phyloP scores from a whole-genome alignment of 169 alveolate genomes.

The Ichthyophthirius multifiliis region DNA sequence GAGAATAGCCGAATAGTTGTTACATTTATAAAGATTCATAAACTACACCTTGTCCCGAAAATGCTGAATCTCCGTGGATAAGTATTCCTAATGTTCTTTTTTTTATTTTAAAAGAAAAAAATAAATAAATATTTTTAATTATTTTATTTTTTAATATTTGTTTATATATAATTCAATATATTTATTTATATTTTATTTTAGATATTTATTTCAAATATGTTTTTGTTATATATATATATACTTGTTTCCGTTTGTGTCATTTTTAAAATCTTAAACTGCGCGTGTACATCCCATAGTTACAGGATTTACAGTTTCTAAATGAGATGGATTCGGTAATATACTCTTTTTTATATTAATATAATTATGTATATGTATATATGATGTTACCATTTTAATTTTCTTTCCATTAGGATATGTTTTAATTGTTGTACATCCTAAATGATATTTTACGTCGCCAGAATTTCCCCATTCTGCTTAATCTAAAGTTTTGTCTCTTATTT shows the following conservation, averaged over 20 bases:
- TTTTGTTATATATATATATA: not conserved
- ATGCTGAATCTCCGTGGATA: constrained; percentile 95
- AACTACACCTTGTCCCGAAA: constrained; percentile 95
- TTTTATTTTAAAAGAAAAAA: too few relatives aligned
- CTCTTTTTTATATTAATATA: constrained; percentile 62
- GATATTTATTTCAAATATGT: not conserved
- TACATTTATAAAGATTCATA: constrained; percentile 93
- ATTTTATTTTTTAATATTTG: too few relatives aligned
- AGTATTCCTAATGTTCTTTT: constrained; percentile 82
- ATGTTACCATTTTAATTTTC: constrained; percentile 5
- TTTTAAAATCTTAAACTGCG: constrained; percentile 87
- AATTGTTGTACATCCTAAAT: constrained; percentile 85
- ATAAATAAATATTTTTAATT: too few relatives aligned
- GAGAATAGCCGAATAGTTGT: constrained; percentile 80
- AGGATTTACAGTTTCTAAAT: constrained; percentile 93
- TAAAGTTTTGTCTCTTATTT: constrained; percentile 5
- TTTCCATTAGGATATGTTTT: constrained; percentile 15
- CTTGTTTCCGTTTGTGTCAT: constrained; percentile 49
- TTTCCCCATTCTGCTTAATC: constrained; percentile 45
- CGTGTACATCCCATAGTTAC: constrained; percentile 91
- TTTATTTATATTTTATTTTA: not conserved
- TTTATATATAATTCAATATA: too few relatives aligned
- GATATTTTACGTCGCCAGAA: constrained; percentile 94
- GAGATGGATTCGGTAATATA: constrained; percentile 92
- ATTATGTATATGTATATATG: not conserved